These are phyloP conservation scores for Andalucia godoyi DNA, from an alignment of 78 protist species.

Conservation along the genomic window DNA sequence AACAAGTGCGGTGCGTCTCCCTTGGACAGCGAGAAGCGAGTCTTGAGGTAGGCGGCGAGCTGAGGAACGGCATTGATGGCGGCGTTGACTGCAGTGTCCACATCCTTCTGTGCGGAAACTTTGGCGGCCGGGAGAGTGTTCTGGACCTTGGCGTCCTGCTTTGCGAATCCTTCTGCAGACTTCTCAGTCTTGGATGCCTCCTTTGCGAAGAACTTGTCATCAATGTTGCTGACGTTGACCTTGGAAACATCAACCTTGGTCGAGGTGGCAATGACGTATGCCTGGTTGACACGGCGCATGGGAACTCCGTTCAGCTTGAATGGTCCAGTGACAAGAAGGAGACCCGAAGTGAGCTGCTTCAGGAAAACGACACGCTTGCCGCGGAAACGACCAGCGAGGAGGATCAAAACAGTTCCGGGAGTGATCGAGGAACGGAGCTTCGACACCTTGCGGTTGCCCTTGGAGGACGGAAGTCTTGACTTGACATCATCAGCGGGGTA, in stretches of 20 bases:
- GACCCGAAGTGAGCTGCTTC: slow-evolving; percentile 83
- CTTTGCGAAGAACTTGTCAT: slow-evolving; percentile 21
- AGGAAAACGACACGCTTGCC: slow-evolving; percentile 92
- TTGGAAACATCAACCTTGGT: slow-evolving; percentile 72
- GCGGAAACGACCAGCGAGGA: slow-evolving; percentile 89
- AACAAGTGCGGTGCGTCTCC: slow-evolving; percentile 76
- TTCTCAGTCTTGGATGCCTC: slow-evolving; percentile 5
- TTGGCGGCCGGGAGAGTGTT: not conserved
- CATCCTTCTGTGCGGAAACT: slow-evolving; percentile 14
- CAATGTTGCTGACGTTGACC: slow-evolving; percentile 17
- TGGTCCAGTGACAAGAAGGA: slow-evolving; percentile 92
- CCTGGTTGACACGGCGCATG: slow-evolving; percentile 90
- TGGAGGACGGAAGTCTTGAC: not conserved
- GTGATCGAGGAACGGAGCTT: slow-evolving; percentile 69
- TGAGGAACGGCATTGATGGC: slow-evolving; percentile 45
- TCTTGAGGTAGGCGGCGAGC: slow-evolving; percentile 64
- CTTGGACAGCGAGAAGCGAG: slow-evolving; percentile 59
- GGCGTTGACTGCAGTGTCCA: slow-evolving; percentile 58
- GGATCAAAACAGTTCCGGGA: slow-evolving; percentile 94
- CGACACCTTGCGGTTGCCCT: slow-evolving; percentile 4
- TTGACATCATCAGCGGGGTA: not conserved
- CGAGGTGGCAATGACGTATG: slow-evolving; percentile 93
- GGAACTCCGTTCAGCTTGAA: slow-evolving; percentile 97
- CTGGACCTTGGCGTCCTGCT: not conserved
- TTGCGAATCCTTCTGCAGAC: too few species aligned